Conservation (phyloP, 345 rosid genomes). For the Rhizophora mangle region DNA sequence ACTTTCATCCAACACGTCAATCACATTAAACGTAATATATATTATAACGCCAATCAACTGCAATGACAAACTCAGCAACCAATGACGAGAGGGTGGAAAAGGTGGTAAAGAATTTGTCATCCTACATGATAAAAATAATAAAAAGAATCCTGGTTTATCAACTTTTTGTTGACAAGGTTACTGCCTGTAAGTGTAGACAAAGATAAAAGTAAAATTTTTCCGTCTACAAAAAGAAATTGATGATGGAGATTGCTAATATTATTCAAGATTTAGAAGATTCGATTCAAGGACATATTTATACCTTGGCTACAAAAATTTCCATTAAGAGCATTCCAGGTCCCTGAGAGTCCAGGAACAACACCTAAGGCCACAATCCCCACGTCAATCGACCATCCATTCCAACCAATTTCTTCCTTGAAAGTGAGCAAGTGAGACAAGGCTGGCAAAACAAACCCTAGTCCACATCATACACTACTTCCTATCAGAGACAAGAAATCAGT, state of each 20-base stretch:
- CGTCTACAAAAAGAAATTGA: not conserved
- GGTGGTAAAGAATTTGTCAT: no score
- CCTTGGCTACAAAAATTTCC: conserved; percentile 49
- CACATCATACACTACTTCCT: conserved; percentile 85
- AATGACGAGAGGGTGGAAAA: no score
- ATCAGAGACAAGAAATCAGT: conserved; percentile 83
- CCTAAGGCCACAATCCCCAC: conserved; percentile 52
- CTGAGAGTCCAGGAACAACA: conserved; percentile 55
- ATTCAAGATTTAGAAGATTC: not conserved
- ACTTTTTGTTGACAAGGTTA: not conserved
- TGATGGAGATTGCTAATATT: not conserved
- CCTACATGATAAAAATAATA: no score
- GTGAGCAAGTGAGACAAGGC: conserved; percentile 72
- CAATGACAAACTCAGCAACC: no score
- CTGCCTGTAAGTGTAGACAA: not conserved
- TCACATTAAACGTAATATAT: no score
- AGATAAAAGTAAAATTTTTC: not conserved
- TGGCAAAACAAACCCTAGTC: conserved; percentile 76
- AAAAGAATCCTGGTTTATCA: not conserved
- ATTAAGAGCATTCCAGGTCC: conserved; percentile 65
- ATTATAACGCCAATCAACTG: no score
- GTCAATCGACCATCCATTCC: conserved; percentile 57
- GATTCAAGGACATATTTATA: not conserved
- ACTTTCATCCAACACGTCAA: no score
- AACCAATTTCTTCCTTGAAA: conserved; percentile 72